Evolutionary conservation across 176 grass and related monocot species (phyloP).

Genomic region (Avena sativa): DNA sequence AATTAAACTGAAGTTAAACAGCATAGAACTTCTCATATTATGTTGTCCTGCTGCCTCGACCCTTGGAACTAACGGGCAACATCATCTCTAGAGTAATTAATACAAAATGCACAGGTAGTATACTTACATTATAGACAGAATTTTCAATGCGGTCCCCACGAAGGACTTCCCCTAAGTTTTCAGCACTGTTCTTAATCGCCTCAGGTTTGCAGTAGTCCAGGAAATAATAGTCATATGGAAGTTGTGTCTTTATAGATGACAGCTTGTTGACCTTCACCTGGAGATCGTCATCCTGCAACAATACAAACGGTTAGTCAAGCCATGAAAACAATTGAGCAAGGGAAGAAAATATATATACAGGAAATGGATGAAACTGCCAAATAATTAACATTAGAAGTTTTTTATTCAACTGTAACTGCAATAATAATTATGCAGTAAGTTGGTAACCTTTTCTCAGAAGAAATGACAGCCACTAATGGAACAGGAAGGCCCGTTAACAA

Average conservation of each 20-base stretch:
- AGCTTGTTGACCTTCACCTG: conserved; percentile 89
- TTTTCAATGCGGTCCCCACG: conserved; percentile 89
- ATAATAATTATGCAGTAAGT: background rate
- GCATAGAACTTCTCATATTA: background rate
- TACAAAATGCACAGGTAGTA: background rate
- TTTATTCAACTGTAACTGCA: conserved; percentile 13
- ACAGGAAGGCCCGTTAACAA: background rate
- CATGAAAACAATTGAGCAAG: conserved; percentile 10
- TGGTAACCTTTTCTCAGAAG: background rate
- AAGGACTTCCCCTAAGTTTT: conserved; percentile 88
- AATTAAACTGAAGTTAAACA: background rate
- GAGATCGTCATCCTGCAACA: conserved; percentile 73
- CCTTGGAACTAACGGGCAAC: background rate
- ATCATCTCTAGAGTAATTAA: conserved; percentile 9
- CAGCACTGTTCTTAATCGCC: conserved; percentile 75
- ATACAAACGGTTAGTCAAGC: background rate
- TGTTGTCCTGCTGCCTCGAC: background rate
- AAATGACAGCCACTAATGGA: background rate
- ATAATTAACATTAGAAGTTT: conserved; percentile 1
- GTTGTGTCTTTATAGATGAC: conserved; percentile 85
- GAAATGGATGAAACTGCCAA: background rate
- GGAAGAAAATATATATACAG: conserved; percentile 9
- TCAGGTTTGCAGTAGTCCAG: conserved; percentile 79
- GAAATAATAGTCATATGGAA: conserved; percentile 92
- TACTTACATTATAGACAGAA: conserved; percentile 70